Base-by-base conservation (phyloP, 139 green algal species). In the Coelastrella sp. region DNA sequence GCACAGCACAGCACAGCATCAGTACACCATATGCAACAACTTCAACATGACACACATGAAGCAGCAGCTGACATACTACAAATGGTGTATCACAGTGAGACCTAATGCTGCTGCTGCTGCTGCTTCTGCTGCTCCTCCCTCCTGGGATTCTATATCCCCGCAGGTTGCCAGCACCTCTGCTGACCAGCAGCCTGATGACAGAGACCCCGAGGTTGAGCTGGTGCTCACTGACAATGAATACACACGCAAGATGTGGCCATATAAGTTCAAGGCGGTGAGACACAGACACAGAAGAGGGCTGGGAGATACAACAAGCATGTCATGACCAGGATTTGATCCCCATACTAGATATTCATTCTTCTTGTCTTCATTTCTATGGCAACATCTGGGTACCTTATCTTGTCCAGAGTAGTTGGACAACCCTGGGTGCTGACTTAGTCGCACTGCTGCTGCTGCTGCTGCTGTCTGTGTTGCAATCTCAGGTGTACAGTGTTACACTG, bases 161-260 rank as follows among this genome's bases (percentile, higher is more conserved):
- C n/a, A 85, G 64, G 86, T 98, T 50, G 88, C 85, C 19, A 92
- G 88, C 64, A 96, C 96, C 30, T 95, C 90, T 9, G 96, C 95
- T 45, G 96, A 99, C 89, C 89, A 91, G 62, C 95, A 98, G 89
- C 95, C 96, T 15, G 96, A 99, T 83, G 94, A 98, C 40, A 68
- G 86, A 11, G 95, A 98, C 64, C 95, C 96, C 30, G 66, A 90
- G 30, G 89, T 93, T 37, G 93, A 98, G 90, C 89, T 99, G 62
- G 88, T 95, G 40, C 92, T 99, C 2, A 91, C 67, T 4, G 93
- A 97, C 89, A 96, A 80, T 66, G 96, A 98, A 1, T 98, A 98
- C 91, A 99, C 97, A 5, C 88, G 90, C 17, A 88, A 86, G 51
- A 99, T 99, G 95, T 99, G 66, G 67, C 92, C 94, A 15, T 85